Evolutionary conservation across 495 filamentous ascomycete genomes (phyloP), one percentile per base, ranked within the genome.

Genomic region (Trichoderma gamsii): DNA sequence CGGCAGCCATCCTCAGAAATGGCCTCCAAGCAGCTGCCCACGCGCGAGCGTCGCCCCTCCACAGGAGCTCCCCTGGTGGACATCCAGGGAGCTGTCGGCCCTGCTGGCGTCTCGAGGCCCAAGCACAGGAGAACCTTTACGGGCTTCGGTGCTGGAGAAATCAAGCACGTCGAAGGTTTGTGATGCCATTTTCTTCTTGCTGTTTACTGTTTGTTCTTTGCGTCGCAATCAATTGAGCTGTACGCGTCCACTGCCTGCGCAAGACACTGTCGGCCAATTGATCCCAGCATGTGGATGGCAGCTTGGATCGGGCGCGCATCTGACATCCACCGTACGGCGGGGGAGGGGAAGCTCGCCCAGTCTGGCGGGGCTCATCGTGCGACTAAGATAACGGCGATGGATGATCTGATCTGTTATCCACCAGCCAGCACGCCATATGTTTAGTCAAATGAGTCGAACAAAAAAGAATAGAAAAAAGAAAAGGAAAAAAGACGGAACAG

Each of bases 41-140:
- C 65, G 15, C 76, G 81, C 68, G 76, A 82, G 70, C 85, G 93
- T 68, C 89, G 84, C 68, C 91, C 90, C 41, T 95, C 91, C 41
- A 88, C 88, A 43, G 87, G 90, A 64, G 90, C 90, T 66, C 93
- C 92, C 41, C 87, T 97, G 72, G 85, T 88, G 51, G 90, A 93
- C 72, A 86, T 97, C 43, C 83, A 90, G 76, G 93, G 91, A 59
- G 89, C 90, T 3, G 83, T 97, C 66, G 89, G 89, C 3, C 91
- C 91, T 4, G 87, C 86, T 4, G 83, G 83, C 64, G 78, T 86
- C 71, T 82, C 83, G n/a, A 78, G 94, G 67, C 95, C 95, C 23
- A 98, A 98, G 80, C 95, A 99, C 81, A 96, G 91, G 82, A 86
- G 95, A 65, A 97, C 93, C 18, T 89, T 89, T 71, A 99, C 95